A percentile compares a stretch with the other conserved stretches of the same genome.
Conservation (phyloP, 768 basidiomycete species). For the Amanita polypyramis region DNA sequence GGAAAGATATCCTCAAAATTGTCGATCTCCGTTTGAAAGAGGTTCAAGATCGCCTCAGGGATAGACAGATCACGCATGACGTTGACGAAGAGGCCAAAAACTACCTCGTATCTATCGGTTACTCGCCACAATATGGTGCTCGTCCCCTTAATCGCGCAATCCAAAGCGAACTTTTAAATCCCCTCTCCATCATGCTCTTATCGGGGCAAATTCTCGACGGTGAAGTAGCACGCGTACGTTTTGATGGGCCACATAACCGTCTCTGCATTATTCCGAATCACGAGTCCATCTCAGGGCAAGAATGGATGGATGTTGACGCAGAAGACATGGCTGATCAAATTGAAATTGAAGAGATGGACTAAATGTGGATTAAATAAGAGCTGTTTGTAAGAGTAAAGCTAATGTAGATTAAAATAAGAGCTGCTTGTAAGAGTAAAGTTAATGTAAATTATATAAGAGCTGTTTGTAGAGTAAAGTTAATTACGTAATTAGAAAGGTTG, state of each 20-base stretch:
- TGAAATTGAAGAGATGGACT: slow-evolving; percentile 65
- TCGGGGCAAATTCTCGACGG: slow-evolving; percentile 75
- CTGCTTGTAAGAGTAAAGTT: too few relatives aligned
- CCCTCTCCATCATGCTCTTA: slow-evolving; percentile 76
- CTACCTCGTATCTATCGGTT: slow-evolving; percentile 67
- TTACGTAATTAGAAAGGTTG: neutral
- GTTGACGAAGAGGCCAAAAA: slow-evolving; percentile 69
- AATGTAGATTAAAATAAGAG: too few relatives aligned
- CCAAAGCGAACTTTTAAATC: slow-evolving; percentile 88
- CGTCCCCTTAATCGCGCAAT: slow-evolving; percentile 88
- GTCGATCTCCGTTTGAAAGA: slow-evolving; percentile 85
- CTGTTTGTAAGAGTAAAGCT: too few relatives aligned
- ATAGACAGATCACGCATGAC: slow-evolving; percentile 72
- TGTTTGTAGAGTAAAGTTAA: neutral
- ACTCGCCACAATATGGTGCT: slow-evolving; percentile 80
- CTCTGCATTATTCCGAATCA: slow-evolving; percentile 80
- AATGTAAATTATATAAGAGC: too few relatives aligned
- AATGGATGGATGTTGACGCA: slow-evolving; percentile 51
- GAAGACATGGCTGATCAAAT: slow-evolving; percentile 41
- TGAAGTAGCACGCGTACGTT: slow-evolving; percentile 64
- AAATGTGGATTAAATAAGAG: too few relatives aligned
- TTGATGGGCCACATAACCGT: slow-evolving; percentile 76
- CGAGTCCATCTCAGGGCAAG: slow-evolving; percentile 37
- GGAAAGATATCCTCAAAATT: slow-evolving; percentile 67
- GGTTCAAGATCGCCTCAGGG: slow-evolving; percentile 68